Evolutionary conservation across 352 stramenopile species (phyloP), one percentile per base, ranked within the genome.

Genomic region (Blastocystis sp.): DNA sequence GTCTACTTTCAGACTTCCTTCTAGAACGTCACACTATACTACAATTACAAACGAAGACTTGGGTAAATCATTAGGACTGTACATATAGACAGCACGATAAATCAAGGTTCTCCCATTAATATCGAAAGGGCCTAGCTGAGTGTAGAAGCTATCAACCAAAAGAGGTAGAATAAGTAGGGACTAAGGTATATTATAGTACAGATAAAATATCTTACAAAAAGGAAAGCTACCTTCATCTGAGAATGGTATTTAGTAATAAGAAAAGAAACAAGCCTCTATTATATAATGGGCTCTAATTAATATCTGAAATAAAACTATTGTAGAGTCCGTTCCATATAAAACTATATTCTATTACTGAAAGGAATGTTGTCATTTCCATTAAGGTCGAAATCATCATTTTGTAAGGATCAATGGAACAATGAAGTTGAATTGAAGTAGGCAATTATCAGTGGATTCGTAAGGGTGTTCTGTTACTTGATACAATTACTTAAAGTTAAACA

Each of bases 81-180:
- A 64, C 73, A 84, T 84, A 43, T 84, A 84, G 13, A 84, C 73
- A 66, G 20, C 73, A 84, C 73, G 73, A 53, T 84, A 84, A 53
- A 84, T 68, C 26, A 84, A n/a, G n/a, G 47, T 64, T 8, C 73
- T 29, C 29, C 62, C 73, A 34, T 43, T 84, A 29, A 84, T 47
- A 13, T 69, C 50, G 26, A 69, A 84, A 3, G 73, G 47, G 34
- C 73, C 73, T 13, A 55, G 50, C 8, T 84, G 29, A 23, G 13
- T 53, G 66, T 84, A 61, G 43, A 84, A 84, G 8, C 47, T 45
- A 43, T 47, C 50, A 29, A 69, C 73, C 29, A 84, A 20, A 18
- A 84, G 26, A 5, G 73, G 73, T 9, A 84, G 29, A 69, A 84
- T 18, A 50, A 66, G n/a, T 3, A 84, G 43, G 45, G 37, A 23